Percentiles rank a stretch among this genome's conserved stretches.
phyloP scores from a whole-genome alignment of 73 alveolate species.

The Tetrahymena thermophila region DNA sequence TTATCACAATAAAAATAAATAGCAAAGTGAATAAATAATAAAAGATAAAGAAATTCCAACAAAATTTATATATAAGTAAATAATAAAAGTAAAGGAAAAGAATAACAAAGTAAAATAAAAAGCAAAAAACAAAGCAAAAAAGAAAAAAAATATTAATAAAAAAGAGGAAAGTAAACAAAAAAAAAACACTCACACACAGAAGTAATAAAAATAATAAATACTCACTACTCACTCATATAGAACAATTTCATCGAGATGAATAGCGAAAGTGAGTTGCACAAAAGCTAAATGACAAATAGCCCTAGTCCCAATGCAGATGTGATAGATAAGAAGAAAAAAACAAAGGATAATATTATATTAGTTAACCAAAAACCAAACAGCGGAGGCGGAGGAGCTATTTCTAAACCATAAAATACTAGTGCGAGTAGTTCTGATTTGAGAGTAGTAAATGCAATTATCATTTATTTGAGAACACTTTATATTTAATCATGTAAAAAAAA shows the following conservation, averaged over 20 bases:
- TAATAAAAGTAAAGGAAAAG: not conserved
- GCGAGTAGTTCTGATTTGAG: not conserved
- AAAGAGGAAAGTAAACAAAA: not conserved
- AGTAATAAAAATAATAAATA: not conserved
- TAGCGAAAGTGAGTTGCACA: constrained; percentile 4
- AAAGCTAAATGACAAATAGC: not conserved
- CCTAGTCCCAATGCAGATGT: not conserved
- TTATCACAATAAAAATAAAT: not conserved
- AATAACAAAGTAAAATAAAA: not conserved
- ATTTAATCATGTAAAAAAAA: not conserved
- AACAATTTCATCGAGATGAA: not conserved
- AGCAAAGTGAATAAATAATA: not conserved
- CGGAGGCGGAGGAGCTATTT: not conserved
- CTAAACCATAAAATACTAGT: not conserved
- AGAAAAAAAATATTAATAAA: not conserved
- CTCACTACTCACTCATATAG: not conserved
- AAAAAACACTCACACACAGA: not conserved
- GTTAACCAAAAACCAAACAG: not conserved
- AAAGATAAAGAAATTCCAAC: not conserved
- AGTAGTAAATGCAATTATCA: not conserved
- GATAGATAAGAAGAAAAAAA: not conserved
- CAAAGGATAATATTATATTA: not conserved
- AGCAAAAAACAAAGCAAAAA: not conserved
- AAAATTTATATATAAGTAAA: not conserved
- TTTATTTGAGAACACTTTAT: not conserved